Conservation (phyloP, 164 flowering plant species). For the Aristolochia californica region DNA sequence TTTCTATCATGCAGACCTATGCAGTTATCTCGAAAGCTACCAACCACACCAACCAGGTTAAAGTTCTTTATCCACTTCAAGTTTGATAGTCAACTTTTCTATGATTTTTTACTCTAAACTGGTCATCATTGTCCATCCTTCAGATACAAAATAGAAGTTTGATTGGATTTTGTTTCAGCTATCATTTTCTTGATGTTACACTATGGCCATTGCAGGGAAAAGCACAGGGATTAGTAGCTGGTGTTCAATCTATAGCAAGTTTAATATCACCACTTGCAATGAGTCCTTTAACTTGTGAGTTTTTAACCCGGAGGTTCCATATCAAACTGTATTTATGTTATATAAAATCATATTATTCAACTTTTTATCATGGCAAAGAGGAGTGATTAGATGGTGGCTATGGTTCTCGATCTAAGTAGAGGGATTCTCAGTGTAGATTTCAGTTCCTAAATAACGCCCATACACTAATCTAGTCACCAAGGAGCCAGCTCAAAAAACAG, state of each 20-base stretch:
- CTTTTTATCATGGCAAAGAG: too few species aligned
- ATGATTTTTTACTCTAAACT: too few species aligned
- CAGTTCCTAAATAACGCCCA: too few species aligned
- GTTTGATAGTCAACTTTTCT: background rate
- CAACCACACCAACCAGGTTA: constrained; percentile 59
- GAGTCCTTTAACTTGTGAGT: constrained; percentile 84
- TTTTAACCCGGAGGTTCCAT: too few species aligned
- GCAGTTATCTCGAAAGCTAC: constrained; percentile 75
- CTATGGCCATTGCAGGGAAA: constrained; percentile 41
- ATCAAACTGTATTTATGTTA: too few species aligned
- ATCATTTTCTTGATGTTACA: background rate
- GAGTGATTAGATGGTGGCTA: too few species aligned
- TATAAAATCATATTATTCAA: too few species aligned
- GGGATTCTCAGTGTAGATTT: too few species aligned
- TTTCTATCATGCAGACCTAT: constrained; percentile 43
- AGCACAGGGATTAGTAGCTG: constrained; percentile 78
- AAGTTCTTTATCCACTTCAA: background rate
- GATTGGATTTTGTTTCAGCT: background rate
- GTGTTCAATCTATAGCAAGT: constrained; percentile 64
- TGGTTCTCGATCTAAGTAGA: too few species aligned
- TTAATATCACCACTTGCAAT: constrained; percentile 69
- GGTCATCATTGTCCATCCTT: background rate
- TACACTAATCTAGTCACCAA: too few species aligned
- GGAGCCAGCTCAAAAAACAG: too few species aligned
- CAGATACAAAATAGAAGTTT: background rate